A percentile compares a stretch with the other conserved stretches of the same genome.
Conservation (phyloP, 139 green algal species). For the Pseudopediastrum boryanum region DNA sequence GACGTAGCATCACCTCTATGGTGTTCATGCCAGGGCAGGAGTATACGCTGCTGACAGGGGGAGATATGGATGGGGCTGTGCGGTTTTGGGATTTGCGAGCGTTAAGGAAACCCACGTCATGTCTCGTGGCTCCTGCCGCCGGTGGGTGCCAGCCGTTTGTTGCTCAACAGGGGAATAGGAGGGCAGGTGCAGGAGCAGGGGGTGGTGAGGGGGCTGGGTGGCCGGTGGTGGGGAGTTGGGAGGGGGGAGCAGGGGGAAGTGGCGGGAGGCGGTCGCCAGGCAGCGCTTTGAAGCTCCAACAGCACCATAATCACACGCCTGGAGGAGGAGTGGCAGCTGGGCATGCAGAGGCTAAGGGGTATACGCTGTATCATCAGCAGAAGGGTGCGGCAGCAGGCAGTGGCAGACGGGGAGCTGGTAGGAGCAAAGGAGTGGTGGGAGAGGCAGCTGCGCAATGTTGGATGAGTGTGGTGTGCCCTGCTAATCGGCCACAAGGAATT, state of each 20-base stretch:
- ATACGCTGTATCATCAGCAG: no score
- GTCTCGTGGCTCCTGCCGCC: background rate
- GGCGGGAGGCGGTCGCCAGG: no score
- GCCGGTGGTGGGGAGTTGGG: no score
- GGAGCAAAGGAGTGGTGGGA: background rate
- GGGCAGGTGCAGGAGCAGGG: no score
- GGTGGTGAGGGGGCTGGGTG: no score
- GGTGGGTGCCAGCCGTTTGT: background rate
- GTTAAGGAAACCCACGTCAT: constrained; percentile 11
- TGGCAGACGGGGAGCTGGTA: background rate
- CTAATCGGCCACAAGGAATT: constrained; percentile 50
- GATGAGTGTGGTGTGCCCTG: background rate
- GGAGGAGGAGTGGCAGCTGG: no score
- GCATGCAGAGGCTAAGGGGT: no score
- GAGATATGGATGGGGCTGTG: constrained; percentile 69
- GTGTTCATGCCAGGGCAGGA: constrained; percentile 60
- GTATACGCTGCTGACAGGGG: constrained; percentile 57
- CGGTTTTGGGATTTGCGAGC: constrained; percentile 77
- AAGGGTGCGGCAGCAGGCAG: background rate
- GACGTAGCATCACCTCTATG: constrained; percentile 65
- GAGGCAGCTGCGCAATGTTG: background rate
- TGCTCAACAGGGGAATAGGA: no score
- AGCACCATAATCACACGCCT: no score
- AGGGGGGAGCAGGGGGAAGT: no score
- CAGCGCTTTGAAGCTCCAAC: no score